Evolutionary conservation across 495 filamentous ascomycete species (phyloP).

Genomic region (Usnea hakonensis): DNA sequence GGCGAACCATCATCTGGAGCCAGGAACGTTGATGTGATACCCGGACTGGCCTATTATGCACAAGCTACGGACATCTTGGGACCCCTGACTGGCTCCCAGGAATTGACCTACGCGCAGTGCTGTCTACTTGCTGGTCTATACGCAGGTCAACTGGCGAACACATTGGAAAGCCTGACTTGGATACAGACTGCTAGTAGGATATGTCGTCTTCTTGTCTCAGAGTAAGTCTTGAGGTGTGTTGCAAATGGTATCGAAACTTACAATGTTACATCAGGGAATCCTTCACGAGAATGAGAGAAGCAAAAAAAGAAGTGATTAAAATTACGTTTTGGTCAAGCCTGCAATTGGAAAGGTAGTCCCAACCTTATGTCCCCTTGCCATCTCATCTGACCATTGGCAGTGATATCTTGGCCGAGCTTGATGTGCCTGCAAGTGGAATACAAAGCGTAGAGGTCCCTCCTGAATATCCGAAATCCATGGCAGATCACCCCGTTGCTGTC

Average conservation of each 20-base stretch:
- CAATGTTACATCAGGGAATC: neutral
- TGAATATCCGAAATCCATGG: constrained; percentile 21
- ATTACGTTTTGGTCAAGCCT: constrained; percentile 92
- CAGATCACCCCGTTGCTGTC: constrained; percentile 19
- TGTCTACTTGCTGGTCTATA: constrained; percentile 82
- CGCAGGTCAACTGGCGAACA: constrained; percentile 75
- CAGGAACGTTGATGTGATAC: constrained; percentile 78
- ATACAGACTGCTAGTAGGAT: constrained; percentile 72
- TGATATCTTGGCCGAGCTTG: constrained; percentile 87
- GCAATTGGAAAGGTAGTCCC: constrained; percentile 75
- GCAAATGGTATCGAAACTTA: neutral
- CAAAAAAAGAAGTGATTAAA: constrained; percentile 49
- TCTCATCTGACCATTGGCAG: constrained; percentile 34
- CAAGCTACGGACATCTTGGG: constrained; percentile 84
- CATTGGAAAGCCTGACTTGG: constrained; percentile 85
- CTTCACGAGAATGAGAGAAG: constrained; percentile 23
- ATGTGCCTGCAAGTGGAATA: constrained; percentile 71
- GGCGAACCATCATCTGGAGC: constrained; percentile 19
- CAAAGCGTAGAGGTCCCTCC: constrained; percentile 37
- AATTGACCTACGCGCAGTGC: constrained; percentile 76
- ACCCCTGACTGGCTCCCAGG: constrained; percentile 65
- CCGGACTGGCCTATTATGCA: constrained; percentile 81
- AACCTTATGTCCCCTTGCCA: neutral
- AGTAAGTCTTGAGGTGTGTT: constrained; percentile 42
- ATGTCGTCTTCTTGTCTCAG: constrained; percentile 68